phyloP scores from a whole-genome alignment of 2,329 filamentous ascomycete genomes.

The Fusarium oxysporum region DNA sequence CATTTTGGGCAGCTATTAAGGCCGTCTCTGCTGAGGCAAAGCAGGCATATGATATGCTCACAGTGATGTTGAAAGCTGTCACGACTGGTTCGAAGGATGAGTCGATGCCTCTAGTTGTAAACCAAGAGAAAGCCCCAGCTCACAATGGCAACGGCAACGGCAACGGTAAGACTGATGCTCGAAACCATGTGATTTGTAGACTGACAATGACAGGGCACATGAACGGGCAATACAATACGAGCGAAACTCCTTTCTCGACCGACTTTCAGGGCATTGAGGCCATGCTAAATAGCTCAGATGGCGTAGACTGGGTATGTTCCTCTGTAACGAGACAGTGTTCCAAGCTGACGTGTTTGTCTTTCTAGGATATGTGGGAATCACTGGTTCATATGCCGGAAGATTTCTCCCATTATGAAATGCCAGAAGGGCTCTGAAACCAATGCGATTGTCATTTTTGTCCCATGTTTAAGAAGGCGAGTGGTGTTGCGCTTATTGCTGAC shows the following conservation, averaged over 20 bases:
- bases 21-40: slow-evolving; percentile 18
- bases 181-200: accelerated
- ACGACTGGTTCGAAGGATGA: not conserved
- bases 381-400: slow-evolving; percentile 30
- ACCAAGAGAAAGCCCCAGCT: not conserved
- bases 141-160: not conserved
- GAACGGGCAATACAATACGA: not conserved
- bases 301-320: slow-evolving; percentile 31
- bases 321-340: accelerated
- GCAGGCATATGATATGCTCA: slow-evolving; percentile 28
- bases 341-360: not conserved
- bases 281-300: slow-evolving; percentile 28
- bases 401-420: slow-evolving; percentile 11
- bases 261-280: slow-evolving; percentile 25
- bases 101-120: accelerated
- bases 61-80: slow-evolving; percentile 27
- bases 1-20: slow-evolving; percentile 28
- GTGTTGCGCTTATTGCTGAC: not conserved
- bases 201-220: not conserved
- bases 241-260: not conserved
- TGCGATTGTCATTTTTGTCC: not conserved
- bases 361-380: slow-evolving; percentile 28
- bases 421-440: not conserved
- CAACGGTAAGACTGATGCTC: not conserved
- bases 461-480: not conserved